A percentile compares a stretch with the other conserved stretches of the same genome.
Evolutionary conservation across 2,329 filamentous ascomycete genomes (phyloP).

Genomic region (Xylariomycetidae sp.): DNA sequence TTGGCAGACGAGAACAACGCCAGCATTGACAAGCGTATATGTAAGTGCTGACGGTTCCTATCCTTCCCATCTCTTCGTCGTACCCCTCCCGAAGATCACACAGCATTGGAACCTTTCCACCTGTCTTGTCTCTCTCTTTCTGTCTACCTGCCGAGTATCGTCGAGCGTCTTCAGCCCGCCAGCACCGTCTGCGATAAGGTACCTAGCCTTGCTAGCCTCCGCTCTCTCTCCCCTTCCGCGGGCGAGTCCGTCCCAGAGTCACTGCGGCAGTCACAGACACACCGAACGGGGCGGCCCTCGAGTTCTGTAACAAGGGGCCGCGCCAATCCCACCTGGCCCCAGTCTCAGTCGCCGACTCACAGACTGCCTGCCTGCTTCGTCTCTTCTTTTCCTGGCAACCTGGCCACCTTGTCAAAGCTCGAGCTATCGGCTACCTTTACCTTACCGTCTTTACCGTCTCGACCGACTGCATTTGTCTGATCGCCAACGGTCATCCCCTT

Average conservation of each 20-base stretch:
- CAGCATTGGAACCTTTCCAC: too few species aligned
- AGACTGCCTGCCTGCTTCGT: conserved; percentile 7
- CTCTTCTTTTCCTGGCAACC: conserved; percentile 1
- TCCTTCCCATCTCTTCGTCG: conserved; percentile 1
- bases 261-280: too few species aligned
- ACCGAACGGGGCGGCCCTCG: conserved; percentile 12
- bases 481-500: conserved; percentile 1
- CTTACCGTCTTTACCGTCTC: conserved; percentile 1
- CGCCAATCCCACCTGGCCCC: conserved; percentile 7
- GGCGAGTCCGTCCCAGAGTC: too few species aligned
- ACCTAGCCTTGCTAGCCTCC: too few species aligned
- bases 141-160: conserved; percentile 3
- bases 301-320: conserved; percentile 18
- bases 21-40: conserved; percentile 1
- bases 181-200: too few species aligned
- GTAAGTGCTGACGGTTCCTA: conserved; percentile 11
- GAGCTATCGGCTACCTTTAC: too few species aligned
- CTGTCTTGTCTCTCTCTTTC: conserved; percentile 6
- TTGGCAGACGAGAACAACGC: neutral
- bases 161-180: conserved; percentile 1
- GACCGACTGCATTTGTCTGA: conserved; percentile 1
- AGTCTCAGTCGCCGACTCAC: conserved; percentile 10
- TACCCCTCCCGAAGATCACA: conserved; percentile 21
- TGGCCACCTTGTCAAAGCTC: neutral
- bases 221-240: too few species aligned